Base-by-base conservation (phyloP, 2,329 filamentous ascomycete genomes). In the Penicillium brevicompactum region DNA sequence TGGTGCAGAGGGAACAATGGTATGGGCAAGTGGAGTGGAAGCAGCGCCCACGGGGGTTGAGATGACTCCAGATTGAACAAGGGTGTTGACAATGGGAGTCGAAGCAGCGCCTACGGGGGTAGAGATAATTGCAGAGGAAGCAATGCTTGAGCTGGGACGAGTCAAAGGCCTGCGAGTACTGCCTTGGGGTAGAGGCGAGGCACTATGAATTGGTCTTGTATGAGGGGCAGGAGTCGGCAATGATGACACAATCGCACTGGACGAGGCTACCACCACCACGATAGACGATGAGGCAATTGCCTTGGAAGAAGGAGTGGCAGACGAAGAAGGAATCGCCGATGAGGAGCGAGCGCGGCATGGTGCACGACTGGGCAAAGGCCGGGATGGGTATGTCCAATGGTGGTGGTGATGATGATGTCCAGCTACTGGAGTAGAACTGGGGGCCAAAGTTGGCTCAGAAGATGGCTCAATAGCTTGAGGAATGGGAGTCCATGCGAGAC, bases 301-400 rank as follows among this genome's bases (percentile, higher is more conserved):
- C 38, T 34, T 49, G 11, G 24, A 37, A 30, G 41, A 16, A 3
- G 46, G 37, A 24, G 51, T 45, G 7, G 40, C n/a, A 40, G 41
- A 46, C 4, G 38, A 49, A 14, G 46, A 37, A 14, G 32, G 41
- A 32, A 50, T 24, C 14, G 34, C 38, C 18, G 47, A 46, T 11
- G 47, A 55, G 24, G 34, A 42, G 30, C 10, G 42, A 47, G 24
- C 34, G 27, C 34, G 49, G n/a, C 53, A 55, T 27, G 46, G 46
- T 6, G 14, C 50, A 27, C 53, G 53, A 41, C 53, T 55, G n/a
- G 53, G 53, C 34, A 51, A 42, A 5, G 24, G 32, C 14, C 48
- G 46, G 11, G 47, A 21, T 7, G 16, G 9, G 18, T 55, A 32
- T 34, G 47, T 51, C 53, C 53, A 55, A 22, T 55, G 53, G 22